Base-by-base conservation (phyloP, 352 stramenopile species). In the Globisporangium recalcitrans region DNA sequence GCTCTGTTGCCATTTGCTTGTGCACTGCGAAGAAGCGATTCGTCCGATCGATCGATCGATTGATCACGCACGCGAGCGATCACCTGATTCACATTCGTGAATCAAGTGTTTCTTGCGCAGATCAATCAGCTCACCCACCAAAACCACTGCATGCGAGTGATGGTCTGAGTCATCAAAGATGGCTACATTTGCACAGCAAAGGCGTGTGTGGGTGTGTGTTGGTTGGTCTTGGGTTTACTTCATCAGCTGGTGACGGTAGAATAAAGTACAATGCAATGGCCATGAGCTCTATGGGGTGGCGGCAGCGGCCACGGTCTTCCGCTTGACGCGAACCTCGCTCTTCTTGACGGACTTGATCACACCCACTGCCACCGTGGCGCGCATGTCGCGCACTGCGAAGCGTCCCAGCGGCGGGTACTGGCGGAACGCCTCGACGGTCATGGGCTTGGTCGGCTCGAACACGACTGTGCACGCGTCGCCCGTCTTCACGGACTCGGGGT, bases 371-470 rank as follows among this genome's bases (percentile, higher is more conserved):
- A 99, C 96, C 34, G 96, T 99, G 75, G 96, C 88, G 68, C 88
- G 77, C 93, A 98, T 98, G 74, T 99, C 97, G 74, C 97, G 92
- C 57, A 99, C 93, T 54, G 91, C 93, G 77, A 99, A 98, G 71
- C 97, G 85, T 4, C 75, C 97, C 14, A 99, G 83, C 47, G 96
- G 82, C 24, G 97, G 96, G 83, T 98, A 99, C 55, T 99, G 92
- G 46, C 77, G 78, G 78, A 99, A 99, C 31, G 86, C 81, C 80
- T 99, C 97, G 8, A 99, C 91, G 67, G 87, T 97, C 62, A 99
- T 80, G 51, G 88, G 88, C 70, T 98, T 98, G 32, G 78, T 91
- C 10, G 97, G 97, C 64, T 92, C 83, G 22, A 99, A 67, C 54
- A 95, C 90, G 32, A 98, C 96, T 61, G 99, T 97, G 73, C 90